Conservation (phyloP, 1,284 basidiomycete genomes). For the Ustanciosporium gigantosporum region DNA sequence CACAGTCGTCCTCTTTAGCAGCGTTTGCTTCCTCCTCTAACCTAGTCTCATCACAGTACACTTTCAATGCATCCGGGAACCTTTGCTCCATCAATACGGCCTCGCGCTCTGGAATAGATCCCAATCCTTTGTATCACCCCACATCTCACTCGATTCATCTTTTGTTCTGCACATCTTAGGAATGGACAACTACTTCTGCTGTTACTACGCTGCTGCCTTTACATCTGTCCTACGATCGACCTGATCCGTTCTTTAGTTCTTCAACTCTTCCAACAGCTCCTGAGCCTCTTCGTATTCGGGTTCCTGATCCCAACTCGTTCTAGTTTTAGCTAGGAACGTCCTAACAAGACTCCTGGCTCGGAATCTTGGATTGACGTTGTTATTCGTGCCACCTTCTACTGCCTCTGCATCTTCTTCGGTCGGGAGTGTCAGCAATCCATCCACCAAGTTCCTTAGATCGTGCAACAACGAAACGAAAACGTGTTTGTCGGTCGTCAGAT, state of each 20-base stretch:
- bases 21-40: slow-evolving; percentile 33
- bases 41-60: not conserved
- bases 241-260: no score
- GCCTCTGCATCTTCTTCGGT: slow-evolving; percentile 17
- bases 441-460: slow-evolving; percentile 65
- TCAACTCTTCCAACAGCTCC: slow-evolving; percentile 60
- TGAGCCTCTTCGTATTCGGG: slow-evolving; percentile 76
- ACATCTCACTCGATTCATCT: not conserved
- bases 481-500: slow-evolving; percentile 12
- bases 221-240: no score
- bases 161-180: no score
- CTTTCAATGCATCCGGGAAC: no score
- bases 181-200: no score
- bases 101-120: no score
- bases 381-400: slow-evolving; percentile 62
- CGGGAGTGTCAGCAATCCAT: slow-evolving; percentile 79
- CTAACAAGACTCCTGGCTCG: slow-evolving; percentile 85
- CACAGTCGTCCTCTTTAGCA: slow-evolving; percentile 14
- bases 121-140: no score
- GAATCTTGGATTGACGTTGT: slow-evolving; percentile 72
- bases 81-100: no score
- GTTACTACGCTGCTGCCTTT: no score
- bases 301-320: slow-evolving; percentile 76
- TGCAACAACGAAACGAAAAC: slow-evolving; percentile 15
- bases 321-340: slow-evolving; percentile 77